Percentiles rank a stretch among this genome's conserved stretches.
Evolutionary conservation across 345 rosid species (phyloP).

Genomic region (Noccaea caerulescens): DNA sequence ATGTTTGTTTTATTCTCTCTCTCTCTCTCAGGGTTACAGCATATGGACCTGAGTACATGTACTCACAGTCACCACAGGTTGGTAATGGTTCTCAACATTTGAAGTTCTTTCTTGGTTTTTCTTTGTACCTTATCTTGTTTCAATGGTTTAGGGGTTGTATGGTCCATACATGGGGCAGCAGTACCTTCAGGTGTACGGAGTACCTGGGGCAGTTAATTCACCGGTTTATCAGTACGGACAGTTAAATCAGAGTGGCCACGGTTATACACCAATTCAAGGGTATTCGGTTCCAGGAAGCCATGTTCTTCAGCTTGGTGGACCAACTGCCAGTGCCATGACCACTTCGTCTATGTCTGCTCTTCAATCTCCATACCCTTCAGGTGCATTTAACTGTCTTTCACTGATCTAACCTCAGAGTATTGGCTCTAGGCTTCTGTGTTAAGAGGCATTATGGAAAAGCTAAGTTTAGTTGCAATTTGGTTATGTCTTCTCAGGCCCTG

Average conservation of each 20-base stretch:
- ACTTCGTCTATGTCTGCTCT: constrained; percentile 69
- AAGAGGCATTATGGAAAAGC: not conserved
- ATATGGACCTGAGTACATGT: constrained; percentile 82
- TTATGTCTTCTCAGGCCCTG: constrained; percentile 30
- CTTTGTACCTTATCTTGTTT: constrained; percentile 1
- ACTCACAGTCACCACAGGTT: constrained; percentile 82
- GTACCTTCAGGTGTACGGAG: constrained; percentile 80
- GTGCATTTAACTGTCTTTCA: constrained; percentile 42
- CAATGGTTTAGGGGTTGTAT: constrained; percentile 60
- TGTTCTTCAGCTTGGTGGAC: constrained; percentile 71
- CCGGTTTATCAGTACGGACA: constrained; percentile 74
- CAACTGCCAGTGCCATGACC: constrained; percentile 58
- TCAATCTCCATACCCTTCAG: constrained; percentile 80
- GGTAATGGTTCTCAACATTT: constrained; percentile 1
- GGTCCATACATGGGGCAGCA: constrained; percentile 77
- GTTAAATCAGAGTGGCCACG: constrained; percentile 67
- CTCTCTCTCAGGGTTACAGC: constrained; percentile 62
- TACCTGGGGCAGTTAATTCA: constrained; percentile 67
- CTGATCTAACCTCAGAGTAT: not conserved
- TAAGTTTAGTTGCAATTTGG: constrained; percentile 4
- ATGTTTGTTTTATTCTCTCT: constrained; percentile 15
- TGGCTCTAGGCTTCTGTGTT: not conserved
- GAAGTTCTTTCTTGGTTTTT: constrained; percentile 7
- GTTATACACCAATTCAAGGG: constrained; percentile 70
- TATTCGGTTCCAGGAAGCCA: constrained; percentile 86